Conservation (phyloP, 352 stramenopile species). For the Globisporangium nodosum region DNA sequence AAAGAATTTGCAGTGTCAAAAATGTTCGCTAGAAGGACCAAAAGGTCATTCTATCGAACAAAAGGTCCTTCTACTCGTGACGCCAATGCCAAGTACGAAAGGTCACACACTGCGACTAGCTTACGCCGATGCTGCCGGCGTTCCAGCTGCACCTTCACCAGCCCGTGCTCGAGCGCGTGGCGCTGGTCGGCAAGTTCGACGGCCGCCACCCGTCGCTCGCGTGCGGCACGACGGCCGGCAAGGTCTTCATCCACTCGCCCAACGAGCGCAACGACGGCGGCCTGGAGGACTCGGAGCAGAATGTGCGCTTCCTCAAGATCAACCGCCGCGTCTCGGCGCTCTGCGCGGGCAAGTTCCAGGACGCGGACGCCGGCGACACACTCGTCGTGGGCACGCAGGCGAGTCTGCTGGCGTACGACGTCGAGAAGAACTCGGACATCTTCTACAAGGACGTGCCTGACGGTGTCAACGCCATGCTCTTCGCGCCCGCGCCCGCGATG, state of each 20-base stretch:
- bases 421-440: constrained; percentile 92
- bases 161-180: constrained; percentile 68
- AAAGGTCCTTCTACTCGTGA: too few species aligned
- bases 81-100: too few species aligned
- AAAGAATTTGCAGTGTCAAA: too few species aligned
- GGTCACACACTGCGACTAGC: too few species aligned
- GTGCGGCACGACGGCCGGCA: constrained; percentile 83
- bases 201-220: constrained; percentile 70
- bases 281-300: constrained; percentile 37
- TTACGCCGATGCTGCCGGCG: constrained; percentile 47
- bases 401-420: constrained; percentile 89
- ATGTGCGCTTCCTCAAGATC: constrained; percentile 89
- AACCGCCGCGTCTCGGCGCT: constrained; percentile 87
- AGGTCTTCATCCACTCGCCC: constrained; percentile 89
- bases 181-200: constrained; percentile 78
- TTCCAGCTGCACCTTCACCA: constrained; percentile 84
- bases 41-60: too few species aligned
- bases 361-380: constrained; percentile 55
- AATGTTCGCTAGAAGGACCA: too few species aligned
- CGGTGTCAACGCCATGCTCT: constrained; percentile 79
- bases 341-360: constrained; percentile 60
- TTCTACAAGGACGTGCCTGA: constrained; percentile 91
- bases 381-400: constrained; percentile 87
- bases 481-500: constrained; percentile 43
- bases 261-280: constrained; percentile 60